phyloP scores from a whole-genome alignment of 257 asterid genomes.

The Salvia rosmarinus region DNA sequence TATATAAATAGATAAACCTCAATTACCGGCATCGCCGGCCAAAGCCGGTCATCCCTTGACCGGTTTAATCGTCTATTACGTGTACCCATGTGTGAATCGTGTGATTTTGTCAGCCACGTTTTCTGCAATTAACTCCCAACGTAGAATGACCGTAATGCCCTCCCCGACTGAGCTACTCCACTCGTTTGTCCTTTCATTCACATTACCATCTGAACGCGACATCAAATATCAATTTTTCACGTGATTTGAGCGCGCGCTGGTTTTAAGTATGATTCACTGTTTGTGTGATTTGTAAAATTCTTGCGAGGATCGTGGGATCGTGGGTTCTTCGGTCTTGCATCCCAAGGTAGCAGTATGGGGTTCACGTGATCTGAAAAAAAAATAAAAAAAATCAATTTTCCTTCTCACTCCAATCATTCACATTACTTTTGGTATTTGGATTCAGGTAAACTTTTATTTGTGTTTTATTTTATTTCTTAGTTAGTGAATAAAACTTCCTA shows the following conservation, averaged over 20 bases:
- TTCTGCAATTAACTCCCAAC: neutral
- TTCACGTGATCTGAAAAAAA: no score
- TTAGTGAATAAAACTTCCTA: neutral
- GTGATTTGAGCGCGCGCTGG: no score
- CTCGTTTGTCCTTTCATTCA: neutral
- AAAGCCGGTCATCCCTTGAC: constrained; percentile 34
- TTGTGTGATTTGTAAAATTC: no score
- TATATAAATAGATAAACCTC: neutral
- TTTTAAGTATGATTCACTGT: no score
- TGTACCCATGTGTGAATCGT: constrained; percentile 37
- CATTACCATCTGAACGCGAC: neutral
- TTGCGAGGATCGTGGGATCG: no score
- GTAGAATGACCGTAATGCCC: no score
- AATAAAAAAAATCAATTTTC: no score
- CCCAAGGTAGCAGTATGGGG: no score
- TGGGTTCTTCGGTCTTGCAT: no score
- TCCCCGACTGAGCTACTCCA: neutral
- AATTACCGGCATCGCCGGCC: constrained; percentile 32
- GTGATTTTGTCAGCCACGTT: constrained; percentile 20
- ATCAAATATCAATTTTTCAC: neutral
- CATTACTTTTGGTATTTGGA: no score
- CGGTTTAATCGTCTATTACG: constrained; percentile 21
- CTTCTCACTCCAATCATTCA: no score
- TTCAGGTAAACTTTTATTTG: no score
- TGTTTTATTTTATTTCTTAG: neutral